Evolutionary conservation across 2,329 filamentous ascomycete species (phyloP).

Genomic region (Colletotrichum limetticola): DNA sequence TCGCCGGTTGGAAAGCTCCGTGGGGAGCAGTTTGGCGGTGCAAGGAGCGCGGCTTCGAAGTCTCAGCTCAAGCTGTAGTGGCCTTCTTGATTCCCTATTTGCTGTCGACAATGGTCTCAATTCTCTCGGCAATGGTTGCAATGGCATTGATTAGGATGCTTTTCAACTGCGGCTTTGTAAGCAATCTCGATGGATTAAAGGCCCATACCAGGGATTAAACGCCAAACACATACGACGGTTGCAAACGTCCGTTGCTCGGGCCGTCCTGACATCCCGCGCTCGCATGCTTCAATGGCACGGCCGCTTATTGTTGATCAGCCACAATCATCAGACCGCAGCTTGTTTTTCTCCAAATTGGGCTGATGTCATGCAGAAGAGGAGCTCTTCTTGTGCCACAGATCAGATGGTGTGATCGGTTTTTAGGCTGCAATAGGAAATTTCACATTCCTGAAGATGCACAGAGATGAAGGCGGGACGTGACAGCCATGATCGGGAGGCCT

Average conservation of each 20-base stretch:
- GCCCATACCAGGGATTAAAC: background rate
- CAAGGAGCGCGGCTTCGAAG: background rate
- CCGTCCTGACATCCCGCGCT: constrained; percentile 25
- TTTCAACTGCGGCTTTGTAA: background rate
- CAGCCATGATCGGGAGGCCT: background rate
- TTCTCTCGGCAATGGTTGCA: background rate
- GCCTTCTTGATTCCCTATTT: background rate
- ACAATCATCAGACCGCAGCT: background rate
- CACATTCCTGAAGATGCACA: background rate
- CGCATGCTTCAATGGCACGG: background rate
- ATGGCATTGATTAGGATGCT: background rate
- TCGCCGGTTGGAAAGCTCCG: background rate
- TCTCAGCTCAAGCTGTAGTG: background rate
- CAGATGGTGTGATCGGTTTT: background rate
- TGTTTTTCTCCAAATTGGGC: background rate
- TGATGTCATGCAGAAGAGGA: background rate
- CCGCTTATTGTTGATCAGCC: constrained; percentile 1
- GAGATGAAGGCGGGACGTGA: constrained; percentile 8
- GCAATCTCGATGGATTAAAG: background rate
- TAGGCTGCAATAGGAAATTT: constrained; percentile 10
- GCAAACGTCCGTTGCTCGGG: constrained; percentile 15
- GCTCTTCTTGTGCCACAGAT: background rate
- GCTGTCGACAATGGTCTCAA: background rate
- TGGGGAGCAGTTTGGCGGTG: background rate
- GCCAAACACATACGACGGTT: constrained; percentile 13